Conservation (phyloP, 805 yeast species). For the Priceomyces carsonii region DNA sequence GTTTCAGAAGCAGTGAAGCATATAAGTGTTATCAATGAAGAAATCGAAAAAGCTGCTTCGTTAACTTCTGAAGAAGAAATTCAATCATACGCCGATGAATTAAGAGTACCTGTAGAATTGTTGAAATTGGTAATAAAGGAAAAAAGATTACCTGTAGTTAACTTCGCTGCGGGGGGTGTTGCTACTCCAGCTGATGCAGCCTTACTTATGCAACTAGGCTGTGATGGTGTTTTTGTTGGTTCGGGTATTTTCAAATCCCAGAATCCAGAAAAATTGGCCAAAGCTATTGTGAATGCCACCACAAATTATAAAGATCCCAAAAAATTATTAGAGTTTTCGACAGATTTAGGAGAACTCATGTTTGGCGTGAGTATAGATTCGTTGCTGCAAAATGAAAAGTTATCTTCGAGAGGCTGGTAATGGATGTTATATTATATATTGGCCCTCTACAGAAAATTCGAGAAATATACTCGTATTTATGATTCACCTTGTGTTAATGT, state of each 20-base stretch:
- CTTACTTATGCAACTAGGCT: conserved; percentile 55
- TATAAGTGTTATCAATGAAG: conserved; percentile 57
- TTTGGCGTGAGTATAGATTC: conserved; percentile 64
- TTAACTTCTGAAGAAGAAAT: conserved; percentile 47
- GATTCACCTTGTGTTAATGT: background rate
- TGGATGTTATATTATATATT: conserved; percentile 1
- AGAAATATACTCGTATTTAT: conserved; percentile 1
- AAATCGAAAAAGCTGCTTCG: conserved; percentile 48
- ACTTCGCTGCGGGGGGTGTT: conserved; percentile 87
- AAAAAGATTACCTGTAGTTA: conserved; percentile 71
- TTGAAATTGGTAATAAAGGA: conserved; percentile 50
- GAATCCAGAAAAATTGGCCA: conserved; percentile 71
- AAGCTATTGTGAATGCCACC: conserved; percentile 78
- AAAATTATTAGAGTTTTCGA: conserved; percentile 62
- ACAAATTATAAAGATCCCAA: conserved; percentile 65
- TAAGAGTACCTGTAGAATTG: conserved; percentile 60
- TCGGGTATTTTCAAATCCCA: conserved; percentile 77
- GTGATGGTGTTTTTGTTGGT: conserved; percentile 36
- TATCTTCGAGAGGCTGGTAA: conserved; percentile 57
- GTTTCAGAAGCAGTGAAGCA: conserved; percentile 80
- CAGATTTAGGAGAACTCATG: conserved; percentile 76
- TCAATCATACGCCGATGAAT: conserved; percentile 50
- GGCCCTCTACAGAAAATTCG: background rate
- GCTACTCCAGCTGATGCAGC: conserved; percentile 91
- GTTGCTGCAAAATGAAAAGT: conserved; percentile 45